Evolutionary conservation across 192 early-diverging fungal species (phyloP).

Genomic region (Backusella psychrophila): DNA sequence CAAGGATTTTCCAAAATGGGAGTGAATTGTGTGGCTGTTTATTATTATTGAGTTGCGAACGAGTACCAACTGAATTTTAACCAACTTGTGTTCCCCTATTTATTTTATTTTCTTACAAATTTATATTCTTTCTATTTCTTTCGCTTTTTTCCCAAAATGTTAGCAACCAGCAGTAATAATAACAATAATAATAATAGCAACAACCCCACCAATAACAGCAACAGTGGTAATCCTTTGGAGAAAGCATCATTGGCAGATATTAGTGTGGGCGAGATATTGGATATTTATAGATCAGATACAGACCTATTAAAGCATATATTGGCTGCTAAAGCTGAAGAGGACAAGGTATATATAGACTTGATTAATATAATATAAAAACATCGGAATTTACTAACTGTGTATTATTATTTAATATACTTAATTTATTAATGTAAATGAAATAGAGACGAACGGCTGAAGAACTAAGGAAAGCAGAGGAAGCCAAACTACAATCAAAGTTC

Average conservation of each 20-base stretch:
- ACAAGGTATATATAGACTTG: constrained; percentile 17
- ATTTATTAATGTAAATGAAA: constrained; percentile 1
- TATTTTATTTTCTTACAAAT: neutral
- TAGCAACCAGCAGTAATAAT: neutral
- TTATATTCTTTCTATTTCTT: neutral
- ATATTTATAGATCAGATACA: constrained; percentile 20
- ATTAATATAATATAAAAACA: neutral
- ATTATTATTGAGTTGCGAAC: neutral
- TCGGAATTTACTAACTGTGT: too few species aligned
- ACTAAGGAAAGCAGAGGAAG: constrained; percentile 27
- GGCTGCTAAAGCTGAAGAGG: constrained; percentile 30
- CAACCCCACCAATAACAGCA: neutral
- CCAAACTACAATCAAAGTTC: constrained; percentile 23
- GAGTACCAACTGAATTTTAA: neutral
- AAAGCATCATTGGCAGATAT: neutral
- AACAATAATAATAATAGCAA: neutral
- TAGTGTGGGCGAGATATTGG: constrained; percentile 21
- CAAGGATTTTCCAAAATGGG: neutral
- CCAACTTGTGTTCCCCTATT: constrained; percentile 5
- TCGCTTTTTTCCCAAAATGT: neutral
- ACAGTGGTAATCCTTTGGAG: neutral
- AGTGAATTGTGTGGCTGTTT: neutral
- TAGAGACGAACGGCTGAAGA: constrained; percentile 36
- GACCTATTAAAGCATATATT: constrained; percentile 28
- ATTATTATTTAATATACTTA: neutral